Evolutionary conservation across 179 eudicot species (phyloP).

Genomic region (Pouteria campechiana): DNA sequence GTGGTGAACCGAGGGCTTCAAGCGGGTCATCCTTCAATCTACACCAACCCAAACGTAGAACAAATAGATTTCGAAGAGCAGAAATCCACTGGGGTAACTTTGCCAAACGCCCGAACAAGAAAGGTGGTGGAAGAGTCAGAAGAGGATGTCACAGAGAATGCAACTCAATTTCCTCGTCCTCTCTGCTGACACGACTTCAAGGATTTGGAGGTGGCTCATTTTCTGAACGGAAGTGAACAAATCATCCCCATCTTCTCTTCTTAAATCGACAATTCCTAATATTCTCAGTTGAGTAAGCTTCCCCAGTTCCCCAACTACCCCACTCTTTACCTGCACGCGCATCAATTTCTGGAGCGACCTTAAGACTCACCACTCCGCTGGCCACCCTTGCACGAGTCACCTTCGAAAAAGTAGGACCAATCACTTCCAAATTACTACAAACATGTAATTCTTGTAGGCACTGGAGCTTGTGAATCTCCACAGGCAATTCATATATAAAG

Average conservation of each 20-base stretch:
- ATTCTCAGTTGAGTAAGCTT: conserved; percentile 2
- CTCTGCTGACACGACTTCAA: not conserved
- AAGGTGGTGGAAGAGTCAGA: conserved; percentile 2
- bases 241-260: conserved; percentile 3
- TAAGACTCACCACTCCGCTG: conserved; percentile 1
- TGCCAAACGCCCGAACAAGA: not conserved
- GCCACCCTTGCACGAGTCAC: conserved; percentile 1
- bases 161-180: conserved; percentile 1
- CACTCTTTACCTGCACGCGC: not conserved
- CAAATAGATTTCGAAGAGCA: not conserved
- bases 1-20: conserved; percentile 1
- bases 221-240: conserved; percentile 6
- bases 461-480: conserved; percentile 3
- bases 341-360: conserved; percentile 2
- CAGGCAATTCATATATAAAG: conserved; percentile 1
- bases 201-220: not conserved
- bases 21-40: conserved; percentile 4
- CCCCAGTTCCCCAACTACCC: conserved; percentile 4
- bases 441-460: not conserved
- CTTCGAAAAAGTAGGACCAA: not conserved
- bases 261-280: conserved; percentile 3
- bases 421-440: not conserved
- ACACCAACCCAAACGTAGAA: conserved; percentile 4
- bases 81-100: conserved; percentile 5
- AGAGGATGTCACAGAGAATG: conserved; percentile 1